phyloP scores from a whole-genome alignment of 352 stramenopile species.

The Plasmopara halstedii region DNA sequence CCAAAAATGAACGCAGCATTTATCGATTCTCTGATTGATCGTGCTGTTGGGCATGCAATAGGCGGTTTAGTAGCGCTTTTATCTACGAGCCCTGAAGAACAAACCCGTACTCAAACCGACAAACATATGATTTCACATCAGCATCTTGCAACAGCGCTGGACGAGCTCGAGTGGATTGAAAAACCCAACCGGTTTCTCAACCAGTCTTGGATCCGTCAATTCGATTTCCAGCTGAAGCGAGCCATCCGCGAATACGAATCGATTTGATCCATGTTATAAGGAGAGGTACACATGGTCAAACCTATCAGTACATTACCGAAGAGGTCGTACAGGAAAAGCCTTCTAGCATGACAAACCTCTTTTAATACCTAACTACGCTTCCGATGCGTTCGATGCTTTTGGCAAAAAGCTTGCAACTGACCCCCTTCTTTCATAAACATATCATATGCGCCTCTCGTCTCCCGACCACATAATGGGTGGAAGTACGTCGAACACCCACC shows the following conservation, averaged over 20 bases:
- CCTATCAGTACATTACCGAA: slow-evolving; percentile 28
- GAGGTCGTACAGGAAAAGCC: slow-evolving; percentile 24
- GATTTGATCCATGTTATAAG: slow-evolving; percentile 21
- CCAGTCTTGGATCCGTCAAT: slow-evolving; percentile 69
- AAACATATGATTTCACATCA: slow-evolving; percentile 27
- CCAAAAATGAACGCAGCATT: slow-evolving; percentile 40
- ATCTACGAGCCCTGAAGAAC: slow-evolving; percentile 4
- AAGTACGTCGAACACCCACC: slow-evolving; percentile 60
- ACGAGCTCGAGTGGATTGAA: slow-evolving; percentile 58
- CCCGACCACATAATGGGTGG: slow-evolving; percentile 76
- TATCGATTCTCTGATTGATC: slow-evolving; percentile 41
- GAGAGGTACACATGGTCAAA: slow-evolving; percentile 12
- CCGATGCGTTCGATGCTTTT: slow-evolving; percentile 58
- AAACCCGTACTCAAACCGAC: slow-evolving; percentile 3
- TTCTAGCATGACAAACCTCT: slow-evolving; percentile 20
- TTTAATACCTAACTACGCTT: slow-evolving; percentile 32
- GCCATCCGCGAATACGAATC: slow-evolving; percentile 63
- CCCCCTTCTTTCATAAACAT: slow-evolving; percentile 88
- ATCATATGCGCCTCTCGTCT: slow-evolving; percentile 72
- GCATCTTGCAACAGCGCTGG: slow-evolving; percentile 43
- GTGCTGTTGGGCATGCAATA: slow-evolving; percentile 10
- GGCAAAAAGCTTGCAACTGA: slow-evolving; percentile 74
- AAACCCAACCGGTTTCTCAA: slow-evolving; percentile 75
- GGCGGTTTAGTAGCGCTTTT: background rate
- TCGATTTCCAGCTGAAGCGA: slow-evolving; percentile 73